Evolutionary conservation across 352 stramenopile species (phyloP).

Genomic region (Globisporangium yorkense): DNA sequence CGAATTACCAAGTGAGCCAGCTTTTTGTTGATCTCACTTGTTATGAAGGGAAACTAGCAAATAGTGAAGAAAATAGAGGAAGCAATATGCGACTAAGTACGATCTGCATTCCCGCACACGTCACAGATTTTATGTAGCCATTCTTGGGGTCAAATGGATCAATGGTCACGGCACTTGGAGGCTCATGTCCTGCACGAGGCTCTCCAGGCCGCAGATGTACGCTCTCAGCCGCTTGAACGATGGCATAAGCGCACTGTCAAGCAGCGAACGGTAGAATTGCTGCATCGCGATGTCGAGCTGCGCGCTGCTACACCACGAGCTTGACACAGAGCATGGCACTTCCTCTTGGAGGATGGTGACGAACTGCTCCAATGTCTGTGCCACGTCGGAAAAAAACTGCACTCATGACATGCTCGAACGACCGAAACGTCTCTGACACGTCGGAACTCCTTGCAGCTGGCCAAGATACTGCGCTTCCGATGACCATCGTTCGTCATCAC

Average conservation of each 20-base stretch:
- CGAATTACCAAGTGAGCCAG: background rate
- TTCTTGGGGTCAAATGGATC: background rate
- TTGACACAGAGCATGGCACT: constrained; percentile 19
- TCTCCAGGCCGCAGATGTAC: constrained; percentile 25
- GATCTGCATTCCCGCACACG: too few species aligned
- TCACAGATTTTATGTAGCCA: background rate
- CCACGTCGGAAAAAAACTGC: constrained; percentile 31
- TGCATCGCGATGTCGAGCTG: constrained; percentile 31
- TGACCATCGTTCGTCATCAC: too few species aligned
- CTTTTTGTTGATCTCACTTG: background rate
- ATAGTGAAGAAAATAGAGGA: too few species aligned
- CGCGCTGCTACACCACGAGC: constrained; percentile 23
- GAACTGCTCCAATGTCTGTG: constrained; percentile 22
- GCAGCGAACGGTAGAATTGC: constrained; percentile 38
- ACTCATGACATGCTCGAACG: constrained; percentile 24
- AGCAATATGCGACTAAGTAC: too few species aligned
- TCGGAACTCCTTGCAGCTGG: constrained; percentile 8
- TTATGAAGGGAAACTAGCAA: background rate
- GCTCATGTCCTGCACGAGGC: constrained; percentile 25
- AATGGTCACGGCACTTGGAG: background rate
- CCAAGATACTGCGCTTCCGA: too few species aligned
- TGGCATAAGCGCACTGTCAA: constrained; percentile 29
- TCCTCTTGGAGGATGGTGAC: constrained; percentile 24
- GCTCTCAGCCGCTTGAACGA: constrained; percentile 22
- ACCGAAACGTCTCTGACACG: constrained; percentile 22